These are phyloP conservation scores for Microcos paniculata DNA, from an alignment of 345 rosid species.

Conservation along the genomic window DNA sequence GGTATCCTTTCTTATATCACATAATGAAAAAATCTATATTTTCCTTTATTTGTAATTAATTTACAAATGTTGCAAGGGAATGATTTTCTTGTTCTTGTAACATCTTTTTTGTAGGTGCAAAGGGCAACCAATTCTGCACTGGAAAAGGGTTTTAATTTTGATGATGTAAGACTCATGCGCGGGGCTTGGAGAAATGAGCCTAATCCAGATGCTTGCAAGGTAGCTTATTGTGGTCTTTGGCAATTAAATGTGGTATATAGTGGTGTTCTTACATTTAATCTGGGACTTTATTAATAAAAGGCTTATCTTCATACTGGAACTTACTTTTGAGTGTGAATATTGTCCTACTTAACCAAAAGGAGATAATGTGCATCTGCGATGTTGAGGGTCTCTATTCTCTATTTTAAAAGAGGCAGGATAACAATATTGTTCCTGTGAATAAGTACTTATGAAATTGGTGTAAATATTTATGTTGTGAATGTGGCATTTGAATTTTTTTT, in stretches of 20 bases:
- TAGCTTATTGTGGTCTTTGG: conserved; percentile 27
- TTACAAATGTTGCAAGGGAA: background rate
- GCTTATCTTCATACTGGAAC: background rate
- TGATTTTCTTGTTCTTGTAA: conserved; percentile 12
- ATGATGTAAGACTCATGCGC: conserved; percentile 83
- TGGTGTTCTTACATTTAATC: background rate
- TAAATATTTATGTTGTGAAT: background rate
- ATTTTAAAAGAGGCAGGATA: background rate
- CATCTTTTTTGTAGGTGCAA: conserved; percentile 40
- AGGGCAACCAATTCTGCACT: conserved; percentile 46
- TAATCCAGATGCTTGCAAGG: conserved; percentile 93
- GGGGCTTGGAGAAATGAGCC: conserved; percentile 99
- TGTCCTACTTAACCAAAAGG: background rate
- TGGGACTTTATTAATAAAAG: background rate
- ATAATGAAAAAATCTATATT: background rate
- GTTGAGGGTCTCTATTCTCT: background rate
- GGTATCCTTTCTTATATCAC: conserved; percentile 34
- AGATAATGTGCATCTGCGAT: background rate
- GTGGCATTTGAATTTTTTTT: background rate
- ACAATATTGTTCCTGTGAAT: background rate
- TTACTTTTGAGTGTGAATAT: background rate
- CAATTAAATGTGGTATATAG: conserved; percentile 5
- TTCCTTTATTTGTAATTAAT: background rate
- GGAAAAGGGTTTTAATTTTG: conserved; percentile 97
- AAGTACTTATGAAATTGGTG: background rate